These are phyloP conservation scores for Samsoniella hepiali DNA, from an alignment of 2,329 filamentous ascomycete genomes.

Conservation along the genomic window DNA sequence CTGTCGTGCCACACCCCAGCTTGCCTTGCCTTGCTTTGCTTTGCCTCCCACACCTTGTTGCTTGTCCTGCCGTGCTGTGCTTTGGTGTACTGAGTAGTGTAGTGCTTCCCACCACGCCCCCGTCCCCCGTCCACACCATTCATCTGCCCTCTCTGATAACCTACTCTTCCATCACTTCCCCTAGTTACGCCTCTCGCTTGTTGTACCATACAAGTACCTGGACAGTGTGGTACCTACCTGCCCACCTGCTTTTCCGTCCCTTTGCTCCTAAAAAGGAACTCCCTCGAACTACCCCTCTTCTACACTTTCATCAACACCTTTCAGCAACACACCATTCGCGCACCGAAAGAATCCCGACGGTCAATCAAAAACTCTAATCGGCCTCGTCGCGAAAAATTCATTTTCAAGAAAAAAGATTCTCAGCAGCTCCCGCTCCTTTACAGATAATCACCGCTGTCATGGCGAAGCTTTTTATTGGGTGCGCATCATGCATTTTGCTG, in stretches of 20 bases:
- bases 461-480: conserved; percentile 97
- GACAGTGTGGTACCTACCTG: not conserved
- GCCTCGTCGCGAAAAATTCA: not conserved
- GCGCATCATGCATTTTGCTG: conserved; percentile 36
- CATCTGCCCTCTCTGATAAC: conserved; percentile 13
- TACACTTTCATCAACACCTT: conserved; percentile 21
- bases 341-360: not conserved
- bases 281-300: conserved; percentile 13
- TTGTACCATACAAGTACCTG: conserved; percentile 9
- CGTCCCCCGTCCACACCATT: conserved; percentile 16
- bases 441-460: conserved; percentile 46
- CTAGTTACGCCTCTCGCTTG: not conserved
- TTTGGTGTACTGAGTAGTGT: not conserved
- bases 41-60: conserved; percentile 2
- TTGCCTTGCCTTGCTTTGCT: not conserved
- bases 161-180: conserved; percentile 1
- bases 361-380: not conserved
- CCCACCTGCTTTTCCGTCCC: not conserved
- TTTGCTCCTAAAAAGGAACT: conserved; percentile 6
- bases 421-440: conserved; percentile 19
- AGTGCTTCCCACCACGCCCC: not conserved
- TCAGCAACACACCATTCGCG: conserved; percentile 7
- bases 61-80: not conserved
- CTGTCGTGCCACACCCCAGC: conserved; percentile 10
- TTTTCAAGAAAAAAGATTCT: not conserved